A percentile compares a stretch with the other conserved stretches of the same genome.
Evolutionary conservation across 1,284 basidiomycete species (phyloP).

Genomic region (Coniferiporia weirii): DNA sequence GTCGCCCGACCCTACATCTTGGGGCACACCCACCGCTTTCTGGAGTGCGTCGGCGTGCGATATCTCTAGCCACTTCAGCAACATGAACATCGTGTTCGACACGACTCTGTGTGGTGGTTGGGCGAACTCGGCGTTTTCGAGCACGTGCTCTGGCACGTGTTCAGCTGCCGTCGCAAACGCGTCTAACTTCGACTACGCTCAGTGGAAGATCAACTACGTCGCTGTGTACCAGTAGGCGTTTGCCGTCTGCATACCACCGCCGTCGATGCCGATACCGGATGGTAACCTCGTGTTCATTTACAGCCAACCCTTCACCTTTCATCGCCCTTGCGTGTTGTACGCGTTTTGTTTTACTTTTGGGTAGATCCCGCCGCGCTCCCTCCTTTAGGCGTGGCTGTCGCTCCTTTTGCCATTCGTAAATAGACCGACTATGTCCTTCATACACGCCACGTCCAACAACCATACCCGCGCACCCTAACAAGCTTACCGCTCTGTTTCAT

Average conservation of each 20-base stretch:
- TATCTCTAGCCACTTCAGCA: conserved; percentile 59
- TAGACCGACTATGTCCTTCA: not conserved
- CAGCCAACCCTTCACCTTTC: not conserved
- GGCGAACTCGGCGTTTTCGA: conserved; percentile 50
- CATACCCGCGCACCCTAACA: not conserved
- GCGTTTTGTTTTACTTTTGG: not conserved
- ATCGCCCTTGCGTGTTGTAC: not conserved
- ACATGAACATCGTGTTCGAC: conserved; percentile 68
- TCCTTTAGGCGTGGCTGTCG: not conserved
- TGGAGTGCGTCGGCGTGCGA: conserved; percentile 62
- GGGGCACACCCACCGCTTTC: conserved; percentile 65
- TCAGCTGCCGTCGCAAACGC: conserved; percentile 57
- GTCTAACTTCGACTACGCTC: conserved; percentile 51
- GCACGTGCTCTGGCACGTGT: conserved; percentile 52
- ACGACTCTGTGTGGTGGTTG: conserved; percentile 68
- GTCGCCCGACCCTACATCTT: conserved; percentile 55
- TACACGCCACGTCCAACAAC: not conserved
- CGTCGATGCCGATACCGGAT: not conserved
- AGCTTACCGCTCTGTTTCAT: not conserved
- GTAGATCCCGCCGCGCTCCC: not conserved
- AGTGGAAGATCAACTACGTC: conserved; percentile 51
- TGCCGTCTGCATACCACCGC: not conserved
- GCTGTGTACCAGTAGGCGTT: conserved; percentile 27
- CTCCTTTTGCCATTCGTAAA: not conserved
- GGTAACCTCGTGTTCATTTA: not conserved